Base-by-base conservation (phyloP, 2,329 filamentous ascomycete genomes). In the Byssoonygena ceratinophila region DNA sequence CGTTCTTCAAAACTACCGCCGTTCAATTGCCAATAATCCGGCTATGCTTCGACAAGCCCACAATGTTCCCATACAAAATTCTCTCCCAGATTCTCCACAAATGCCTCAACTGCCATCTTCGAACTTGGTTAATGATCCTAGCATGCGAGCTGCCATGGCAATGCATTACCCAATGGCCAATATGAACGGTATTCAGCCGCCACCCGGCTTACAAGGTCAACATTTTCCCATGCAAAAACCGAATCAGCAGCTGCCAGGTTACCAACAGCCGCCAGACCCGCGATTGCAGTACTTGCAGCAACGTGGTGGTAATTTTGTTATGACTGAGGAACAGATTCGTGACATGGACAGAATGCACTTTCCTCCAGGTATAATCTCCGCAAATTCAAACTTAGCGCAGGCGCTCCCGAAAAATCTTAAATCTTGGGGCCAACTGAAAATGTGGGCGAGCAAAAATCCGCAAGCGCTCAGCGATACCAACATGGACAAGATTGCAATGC, bases 351-450 rank as follows among this genome's bases (percentile, higher is more conserved):
- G 61, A 23, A 32, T 65, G 4, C 55, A 57, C 7, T 73, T 72
- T 51, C 71, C 71, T 4, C 63, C 60, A 1, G 60, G 58, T 9
- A 63, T 68, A n/a, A 57, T 69, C 11, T 63, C 61, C 50, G 61
- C 62, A 32, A 66, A 63, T 29, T 58, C 59, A n/a, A 65, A 63
- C 44, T 54, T 63, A 6, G 57, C 59, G 11, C 61, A 65, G 23
- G 63, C 67, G 16, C 60, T 78, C 8, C 77, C 78, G 4, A 72
- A 71, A 25, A 64, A 74, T 11, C 67, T 81, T 22, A 75, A 72
- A 58, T 74, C 72, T 1, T 82, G 79, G 79, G 73, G 72, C 7
- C 74, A 79, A 52, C 66, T 82, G 5, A 81, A 80, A 62, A 66
- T 74, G 49, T 78, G 76, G 68, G 73, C 73, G 14, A 59, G 62